Evolutionary conservation across 2,329 filamentous ascomycete species (phyloP).

Genomic region (Exophiala aquamarina): DNA sequence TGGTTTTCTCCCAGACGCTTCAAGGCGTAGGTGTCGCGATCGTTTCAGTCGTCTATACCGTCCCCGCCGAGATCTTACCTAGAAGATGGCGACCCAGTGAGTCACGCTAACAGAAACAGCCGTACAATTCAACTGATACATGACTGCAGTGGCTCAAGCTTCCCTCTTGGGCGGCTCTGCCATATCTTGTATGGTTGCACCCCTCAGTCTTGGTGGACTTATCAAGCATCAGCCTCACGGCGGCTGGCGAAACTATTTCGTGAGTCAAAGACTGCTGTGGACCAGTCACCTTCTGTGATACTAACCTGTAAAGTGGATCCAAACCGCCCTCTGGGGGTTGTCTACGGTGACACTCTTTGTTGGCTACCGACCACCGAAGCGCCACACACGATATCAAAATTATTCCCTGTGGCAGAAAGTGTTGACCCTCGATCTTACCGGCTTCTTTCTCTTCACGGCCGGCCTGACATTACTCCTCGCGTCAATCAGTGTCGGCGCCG

Average conservation of each 20-base stretch:
- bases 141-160: conserved; percentile 13
- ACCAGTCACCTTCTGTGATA: too few species aligned
- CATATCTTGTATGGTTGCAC: neutral
- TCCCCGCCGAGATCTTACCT: conserved; percentile 14
- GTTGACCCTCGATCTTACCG: conserved; percentile 4
- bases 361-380: conserved; percentile 13
- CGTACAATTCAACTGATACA: neutral
- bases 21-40: conserved; percentile 6
- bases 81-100: conserved; percentile 19
- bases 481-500: conserved; percentile 11
- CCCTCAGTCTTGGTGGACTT: conserved; percentile 12
- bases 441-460: conserved; percentile 7
- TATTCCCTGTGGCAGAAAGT: conserved; percentile 9
- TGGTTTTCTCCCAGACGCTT: conserved; percentile 5
- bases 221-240: conserved; percentile 4
- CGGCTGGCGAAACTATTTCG: conserved; percentile 17
- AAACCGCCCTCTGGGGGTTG: conserved; percentile 8
- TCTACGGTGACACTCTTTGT: conserved; percentile 7
- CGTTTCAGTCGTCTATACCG: conserved; percentile 3
- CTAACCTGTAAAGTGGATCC: conserved; percentile 16
- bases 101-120: neutral
- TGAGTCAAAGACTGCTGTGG: too few species aligned
- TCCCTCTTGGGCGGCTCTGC: conserved; percentile 5
- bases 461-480: conserved; percentile 11
- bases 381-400: conserved; percentile 14